Conservation (phyloP, 2,329 filamentous ascomycete genomes). For the Ciborinia camelliae region DNA sequence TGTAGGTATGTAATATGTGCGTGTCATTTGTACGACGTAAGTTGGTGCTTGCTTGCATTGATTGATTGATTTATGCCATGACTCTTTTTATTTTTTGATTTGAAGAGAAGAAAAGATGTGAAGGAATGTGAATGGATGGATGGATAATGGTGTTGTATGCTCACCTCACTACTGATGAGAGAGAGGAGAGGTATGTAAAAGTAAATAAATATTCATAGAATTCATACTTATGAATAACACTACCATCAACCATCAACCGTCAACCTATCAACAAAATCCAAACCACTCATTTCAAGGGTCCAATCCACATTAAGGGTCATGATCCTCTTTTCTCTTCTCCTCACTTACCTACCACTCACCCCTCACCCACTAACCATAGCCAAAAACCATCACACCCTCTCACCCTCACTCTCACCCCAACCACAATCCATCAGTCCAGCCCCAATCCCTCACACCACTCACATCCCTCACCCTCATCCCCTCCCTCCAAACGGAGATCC, state of each 20-base stretch:
- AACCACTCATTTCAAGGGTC: background rate
- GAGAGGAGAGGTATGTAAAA: background rate
- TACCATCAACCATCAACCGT: no score
- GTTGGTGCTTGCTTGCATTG: background rate
- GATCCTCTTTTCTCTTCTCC: no score
- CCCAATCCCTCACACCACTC: background rate
- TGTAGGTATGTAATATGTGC: no score
- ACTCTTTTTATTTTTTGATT: background rate
- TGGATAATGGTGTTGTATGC: no score
- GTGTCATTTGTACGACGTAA: background rate
- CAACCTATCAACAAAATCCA: background rate
- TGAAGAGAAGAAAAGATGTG: background rate
- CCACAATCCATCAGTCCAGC: background rate
- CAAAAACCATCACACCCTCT: background rate
- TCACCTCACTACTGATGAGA: background rate
- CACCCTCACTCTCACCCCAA: background rate
- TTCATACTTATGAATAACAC: background rate
- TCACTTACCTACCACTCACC: background rate
- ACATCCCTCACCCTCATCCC: no score
- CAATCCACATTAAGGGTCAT: background rate
- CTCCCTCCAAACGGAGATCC: background rate
- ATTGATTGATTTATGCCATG: background rate
- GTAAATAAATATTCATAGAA: no score
- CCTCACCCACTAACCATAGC: background rate
- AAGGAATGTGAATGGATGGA: no score